phyloP scores from a whole-genome alignment of 73 alveolate species.

The Diophrys appendiculata region DNA sequence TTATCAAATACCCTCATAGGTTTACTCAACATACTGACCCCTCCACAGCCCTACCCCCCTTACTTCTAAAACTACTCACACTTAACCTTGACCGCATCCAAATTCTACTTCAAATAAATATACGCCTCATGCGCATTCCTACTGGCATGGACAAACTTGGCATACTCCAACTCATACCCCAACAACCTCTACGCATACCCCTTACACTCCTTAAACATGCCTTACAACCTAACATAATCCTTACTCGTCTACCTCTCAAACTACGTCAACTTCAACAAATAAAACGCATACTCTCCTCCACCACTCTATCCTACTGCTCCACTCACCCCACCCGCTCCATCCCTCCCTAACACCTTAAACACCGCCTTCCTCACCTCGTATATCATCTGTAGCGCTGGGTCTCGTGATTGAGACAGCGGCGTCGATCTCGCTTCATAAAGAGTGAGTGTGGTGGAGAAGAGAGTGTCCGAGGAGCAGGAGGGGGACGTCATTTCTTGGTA shows the following conservation, averaged over 20 bases:
- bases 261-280: slow-evolving; percentile 27
- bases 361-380: slow-evolving; percentile 37
- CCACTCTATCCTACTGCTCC: no score
- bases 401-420: no score
- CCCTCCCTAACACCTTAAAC: slow-evolving; percentile 22
- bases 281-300: slow-evolving; percentile 50
- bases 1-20: slow-evolving; percentile 4
- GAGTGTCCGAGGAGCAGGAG: not conserved
- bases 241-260: slow-evolving; percentile 29
- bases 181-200: slow-evolving; percentile 4
- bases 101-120: not conserved
- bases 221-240: slow-evolving; percentile 23
- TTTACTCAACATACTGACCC: no score
- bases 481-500: not conserved
- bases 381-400: slow-evolving; percentile 10
- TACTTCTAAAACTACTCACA: slow-evolving; percentile 2
- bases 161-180: slow-evolving; percentile 47
- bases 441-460: no score
- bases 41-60: no score
- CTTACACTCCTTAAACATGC: slow-evolving; percentile 44
- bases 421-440: no score
- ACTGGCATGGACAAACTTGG: slow-evolving; percentile 33
- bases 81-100: not conserved
- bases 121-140: slow-evolving; percentile 57
- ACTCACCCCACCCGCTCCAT: no score